Evolutionary conservation across 192 early-diverging fungal genomes (phyloP).

Genomic region (Linnemannia schmuckeri): DNA sequence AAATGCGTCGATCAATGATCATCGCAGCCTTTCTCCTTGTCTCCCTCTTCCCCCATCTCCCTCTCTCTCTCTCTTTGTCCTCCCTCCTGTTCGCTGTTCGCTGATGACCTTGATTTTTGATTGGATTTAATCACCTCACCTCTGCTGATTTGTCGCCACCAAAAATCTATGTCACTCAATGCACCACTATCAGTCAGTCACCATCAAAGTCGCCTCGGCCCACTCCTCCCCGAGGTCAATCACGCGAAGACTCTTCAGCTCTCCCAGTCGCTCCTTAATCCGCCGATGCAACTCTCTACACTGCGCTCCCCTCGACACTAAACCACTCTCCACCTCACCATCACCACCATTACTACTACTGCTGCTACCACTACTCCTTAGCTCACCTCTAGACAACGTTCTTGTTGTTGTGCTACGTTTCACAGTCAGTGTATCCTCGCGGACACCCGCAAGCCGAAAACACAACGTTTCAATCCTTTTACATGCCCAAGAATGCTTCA

Average conservation of each 20-base stretch:
- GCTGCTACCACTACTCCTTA: neutral
- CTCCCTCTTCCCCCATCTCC: too few species aligned
- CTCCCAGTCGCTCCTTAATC: neutral
- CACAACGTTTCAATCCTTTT: neutral
- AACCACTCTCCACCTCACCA: neutral
- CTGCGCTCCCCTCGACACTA: neutral
- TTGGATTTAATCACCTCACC: too few species aligned
- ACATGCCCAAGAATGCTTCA: neutral
- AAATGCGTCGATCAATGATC: too few species aligned
- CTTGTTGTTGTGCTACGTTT: too few species aligned
- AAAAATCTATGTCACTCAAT: too few species aligned
- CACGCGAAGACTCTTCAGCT: neutral
- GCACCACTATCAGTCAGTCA: neutral
- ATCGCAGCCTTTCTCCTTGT: too few species aligned
- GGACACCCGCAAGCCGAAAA: neutral
- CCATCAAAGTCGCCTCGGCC: neutral
- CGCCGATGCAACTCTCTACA: neutral
- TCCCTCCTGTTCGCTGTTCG: too few species aligned
- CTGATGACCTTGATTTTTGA: too few species aligned
- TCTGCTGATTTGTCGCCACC: too few species aligned
- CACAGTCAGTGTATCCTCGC: neutral
- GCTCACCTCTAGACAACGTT: neutral
- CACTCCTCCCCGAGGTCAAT: neutral
- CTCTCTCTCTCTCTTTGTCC: too few species aligned
- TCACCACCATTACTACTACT: neutral